Conservation (phyloP, 2,329 filamentous ascomycete genomes). For the Phaeosphaeriaceae sp. region DNA sequence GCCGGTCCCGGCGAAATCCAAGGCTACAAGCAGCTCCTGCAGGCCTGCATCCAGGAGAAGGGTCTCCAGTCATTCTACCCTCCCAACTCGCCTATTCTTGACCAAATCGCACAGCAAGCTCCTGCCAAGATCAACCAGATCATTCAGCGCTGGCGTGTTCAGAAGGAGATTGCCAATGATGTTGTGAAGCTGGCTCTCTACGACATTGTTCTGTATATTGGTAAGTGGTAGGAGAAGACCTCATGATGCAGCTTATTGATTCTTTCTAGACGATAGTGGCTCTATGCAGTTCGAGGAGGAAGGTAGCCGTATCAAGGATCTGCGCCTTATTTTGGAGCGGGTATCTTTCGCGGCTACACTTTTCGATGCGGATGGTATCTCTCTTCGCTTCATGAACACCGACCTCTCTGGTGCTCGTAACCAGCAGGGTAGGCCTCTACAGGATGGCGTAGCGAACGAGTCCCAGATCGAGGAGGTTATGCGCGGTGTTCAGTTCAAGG, state of each 20-base stretch:
- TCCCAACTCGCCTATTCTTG: constrained; percentile 58
- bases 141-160: constrained; percentile 64
- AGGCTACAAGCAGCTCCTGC: constrained; percentile 64
- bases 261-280: constrained; percentile 66
- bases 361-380: constrained; percentile 74
- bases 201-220: constrained; percentile 68
- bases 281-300: constrained; percentile 74
- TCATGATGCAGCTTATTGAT: constrained; percentile 12
- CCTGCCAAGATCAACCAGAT: constrained; percentile 61
- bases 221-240: constrained; percentile 23
- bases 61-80: constrained; percentile 65
- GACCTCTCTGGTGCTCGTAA: constrained; percentile 45
- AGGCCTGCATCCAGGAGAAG: constrained; percentile 66
- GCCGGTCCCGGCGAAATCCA: constrained; percentile 59
- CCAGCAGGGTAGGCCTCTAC: constrained; percentile 45
- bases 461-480: constrained; percentile 67
- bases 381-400: constrained; percentile 74
- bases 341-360: constrained; percentile 70
- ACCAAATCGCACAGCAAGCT: constrained; percentile 60
- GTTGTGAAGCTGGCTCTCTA: constrained; percentile 69
- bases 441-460: constrained; percentile 64
- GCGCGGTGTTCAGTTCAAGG: constrained; percentile 66
- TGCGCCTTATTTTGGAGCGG: constrained; percentile 68
- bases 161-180: constrained; percentile 67
- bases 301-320: constrained; percentile 70